Conservation (phyloP, 2,329 filamentous ascomycete genomes). For the Fusarium verrucosum region DNA sequence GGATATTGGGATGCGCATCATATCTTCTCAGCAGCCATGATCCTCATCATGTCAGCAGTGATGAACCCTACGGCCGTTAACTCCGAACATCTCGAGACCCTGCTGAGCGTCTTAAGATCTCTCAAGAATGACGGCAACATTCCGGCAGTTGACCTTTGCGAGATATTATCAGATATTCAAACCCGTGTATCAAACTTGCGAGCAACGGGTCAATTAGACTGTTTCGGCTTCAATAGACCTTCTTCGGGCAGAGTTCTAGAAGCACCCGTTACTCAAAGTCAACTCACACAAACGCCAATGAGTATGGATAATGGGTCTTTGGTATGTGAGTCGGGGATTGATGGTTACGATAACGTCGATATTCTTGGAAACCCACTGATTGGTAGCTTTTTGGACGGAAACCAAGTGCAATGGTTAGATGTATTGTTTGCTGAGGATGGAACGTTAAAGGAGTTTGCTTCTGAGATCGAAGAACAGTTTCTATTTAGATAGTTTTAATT, state of each 20-base stretch:
- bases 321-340: background rate
- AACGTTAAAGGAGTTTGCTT: constrained; percentile 39
- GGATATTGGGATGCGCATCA: constrained; percentile 50
- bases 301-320: background rate
- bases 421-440: constrained; percentile 41
- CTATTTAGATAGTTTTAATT: constrained; percentile 14
- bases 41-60: constrained; percentile 47
- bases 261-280: background rate
- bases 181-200: constrained; percentile 28
- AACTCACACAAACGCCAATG: constrained; percentile 8
- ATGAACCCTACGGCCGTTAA: constrained; percentile 43
- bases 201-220: constrained; percentile 19
- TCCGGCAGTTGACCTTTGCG: constrained; percentile 45
- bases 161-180: constrained; percentile 42
- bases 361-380: constrained; percentile 42
- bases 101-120: constrained; percentile 44
- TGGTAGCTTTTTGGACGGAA: constrained; percentile 44
- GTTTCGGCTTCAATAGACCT: background rate
- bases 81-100: constrained; percentile 44
- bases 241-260: background rate
- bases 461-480: constrained; percentile 44
- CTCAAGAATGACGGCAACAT: constrained; percentile 47
- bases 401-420: constrained; percentile 41
- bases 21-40: constrained; percentile 46
- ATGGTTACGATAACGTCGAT: constrained; percentile 35